Evolutionary conservation across 2,329 filamentous ascomycete genomes (phyloP).

Genomic region (Parafenestella ontariensis): DNA sequence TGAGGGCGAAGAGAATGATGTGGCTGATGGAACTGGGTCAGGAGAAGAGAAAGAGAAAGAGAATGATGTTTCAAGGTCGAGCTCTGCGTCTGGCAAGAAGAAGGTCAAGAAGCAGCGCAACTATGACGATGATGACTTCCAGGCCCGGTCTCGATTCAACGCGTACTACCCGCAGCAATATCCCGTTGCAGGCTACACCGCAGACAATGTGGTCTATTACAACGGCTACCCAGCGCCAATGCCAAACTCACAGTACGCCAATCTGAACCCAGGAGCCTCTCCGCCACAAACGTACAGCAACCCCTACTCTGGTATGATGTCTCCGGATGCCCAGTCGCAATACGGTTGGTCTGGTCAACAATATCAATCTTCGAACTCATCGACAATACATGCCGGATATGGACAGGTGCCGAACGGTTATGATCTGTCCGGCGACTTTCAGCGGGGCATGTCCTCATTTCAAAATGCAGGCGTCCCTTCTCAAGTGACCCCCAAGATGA

Average conservation of each 20-base stretch:
- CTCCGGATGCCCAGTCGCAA: slow-evolving; percentile 46
- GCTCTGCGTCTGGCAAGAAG: slow-evolving; percentile 83
- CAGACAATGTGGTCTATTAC: slow-evolving; percentile 53
- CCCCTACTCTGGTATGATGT: slow-evolving; percentile 44
- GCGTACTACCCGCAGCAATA: slow-evolving; percentile 62
- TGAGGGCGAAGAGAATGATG: slow-evolving; percentile 62
- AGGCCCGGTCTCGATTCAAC: slow-evolving; percentile 74
- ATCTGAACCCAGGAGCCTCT: slow-evolving; percentile 37
- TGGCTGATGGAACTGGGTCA: slow-evolving; percentile 64
- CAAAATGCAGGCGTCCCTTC: slow-evolving; percentile 45
- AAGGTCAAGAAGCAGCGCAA: slow-evolving; percentile 75
- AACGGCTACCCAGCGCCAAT: slow-evolving; percentile 47
- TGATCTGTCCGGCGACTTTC: slow-evolving; percentile 55
- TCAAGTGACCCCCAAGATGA: slow-evolving; percentile 49
- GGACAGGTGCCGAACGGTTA: slow-evolving; percentile 47
- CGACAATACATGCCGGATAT: slow-evolving; percentile 39
- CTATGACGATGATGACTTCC: slow-evolving; percentile 71
- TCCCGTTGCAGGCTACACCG: slow-evolving; percentile 34
- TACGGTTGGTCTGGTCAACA: slow-evolving; percentile 46
- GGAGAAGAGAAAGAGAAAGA: slow-evolving; percentile 62
- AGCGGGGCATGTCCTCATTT: slow-evolving; percentile 55
- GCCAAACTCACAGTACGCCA: slow-evolving; percentile 38
- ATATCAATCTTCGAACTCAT: slow-evolving; percentile 32
- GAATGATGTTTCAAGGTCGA: slow-evolving; percentile 82
- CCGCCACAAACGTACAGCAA: slow-evolving; percentile 39